Percentiles rank a stretch among this genome's conserved stretches.
Conservation (phyloP, 345 rosid genomes). For the Capsella bursapastoris region DNA sequence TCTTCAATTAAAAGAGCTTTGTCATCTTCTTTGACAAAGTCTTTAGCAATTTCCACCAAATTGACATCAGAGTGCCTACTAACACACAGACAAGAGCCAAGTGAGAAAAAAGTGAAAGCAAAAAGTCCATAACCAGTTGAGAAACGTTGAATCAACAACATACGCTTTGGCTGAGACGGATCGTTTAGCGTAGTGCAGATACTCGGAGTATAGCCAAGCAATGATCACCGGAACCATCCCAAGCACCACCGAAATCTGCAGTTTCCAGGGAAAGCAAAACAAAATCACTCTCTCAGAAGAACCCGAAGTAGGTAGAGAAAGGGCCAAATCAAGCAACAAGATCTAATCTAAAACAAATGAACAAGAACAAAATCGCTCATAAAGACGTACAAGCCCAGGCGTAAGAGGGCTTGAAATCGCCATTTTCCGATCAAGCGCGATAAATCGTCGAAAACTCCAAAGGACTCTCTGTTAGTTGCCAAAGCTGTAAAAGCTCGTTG, state of each 20-base stretch:
- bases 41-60: slow-evolving; percentile 68
- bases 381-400: slow-evolving; percentile 73
- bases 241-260: slow-evolving; percentile 76
- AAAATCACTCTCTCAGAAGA: slow-evolving; percentile 25
- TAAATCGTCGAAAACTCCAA: slow-evolving; percentile 23
- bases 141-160: slow-evolving; percentile 45
- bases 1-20: slow-evolving; percentile 81
- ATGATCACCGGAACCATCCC: slow-evolving; percentile 69
- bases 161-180: slow-evolving; percentile 64
- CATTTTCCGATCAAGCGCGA: slow-evolving; percentile 46
- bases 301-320: neutral
- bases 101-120: neutral
- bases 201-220: slow-evolving; percentile 88
- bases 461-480: slow-evolving; percentile 6
- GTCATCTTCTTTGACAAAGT: slow-evolving; percentile 67
- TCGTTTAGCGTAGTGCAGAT: slow-evolving; percentile 65
- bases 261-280: slow-evolving; percentile 6
- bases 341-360: slow-evolving; percentile 12
- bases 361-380: neutral
- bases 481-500: slow-evolving; percentile 3
- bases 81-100: slow-evolving; percentile 24
- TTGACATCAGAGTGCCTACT: slow-evolving; percentile 84
- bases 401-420: slow-evolving; percentile 57
- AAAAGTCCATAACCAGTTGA: neutral
- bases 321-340: slow-evolving; percentile 33